phyloP scores from a whole-genome alignment of 2,329 filamentous ascomycete species.

The Aspergillus pseudotamarii region DNA sequence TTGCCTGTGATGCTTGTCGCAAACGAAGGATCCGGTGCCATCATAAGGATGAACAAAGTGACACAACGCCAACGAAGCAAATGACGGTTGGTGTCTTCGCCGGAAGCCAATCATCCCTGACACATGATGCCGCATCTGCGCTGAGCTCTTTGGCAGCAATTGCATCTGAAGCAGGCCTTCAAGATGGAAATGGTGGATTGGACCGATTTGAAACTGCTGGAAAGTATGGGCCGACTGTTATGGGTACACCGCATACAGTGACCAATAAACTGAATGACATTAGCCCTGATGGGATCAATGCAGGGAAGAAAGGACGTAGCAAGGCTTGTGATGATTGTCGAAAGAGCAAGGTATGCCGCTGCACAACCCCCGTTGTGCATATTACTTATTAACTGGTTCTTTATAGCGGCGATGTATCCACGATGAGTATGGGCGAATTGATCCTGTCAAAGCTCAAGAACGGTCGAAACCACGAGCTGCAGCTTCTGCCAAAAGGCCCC shows the following conservation, averaged over 20 bases:
- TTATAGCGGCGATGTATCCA: constrained; percentile 66
- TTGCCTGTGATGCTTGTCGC: constrained; percentile 65
- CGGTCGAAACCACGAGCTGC: constrained; percentile 62
- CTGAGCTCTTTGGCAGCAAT: constrained; percentile 43
- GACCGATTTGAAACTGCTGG: constrained; percentile 34
- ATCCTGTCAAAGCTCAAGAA: constrained; percentile 66
- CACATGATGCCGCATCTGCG: constrained; percentile 43
- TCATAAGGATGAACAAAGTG: constrained; percentile 59
- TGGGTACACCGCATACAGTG: constrained; percentile 30
- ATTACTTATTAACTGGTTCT: constrained; percentile 23
- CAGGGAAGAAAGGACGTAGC: constrained; percentile 60
- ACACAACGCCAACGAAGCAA: constrained; percentile 30
- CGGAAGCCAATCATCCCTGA: constrained; percentile 35
- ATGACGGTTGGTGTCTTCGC: constrained; percentile 35
- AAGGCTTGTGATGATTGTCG: constrained; percentile 69
- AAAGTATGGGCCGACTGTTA: constrained; percentile 28
- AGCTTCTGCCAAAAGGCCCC: constrained; percentile 57
- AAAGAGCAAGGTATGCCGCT: constrained; percentile 63
- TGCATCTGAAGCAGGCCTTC: constrained; percentile 39
- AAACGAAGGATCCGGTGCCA: constrained; percentile 65
- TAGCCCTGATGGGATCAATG: constrained; percentile 37
- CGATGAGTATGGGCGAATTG: constrained; percentile 65
- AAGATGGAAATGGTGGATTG: constrained; percentile 28
- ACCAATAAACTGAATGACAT: constrained; percentile 32
- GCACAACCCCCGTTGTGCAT: constrained; percentile 26